Conservation (phyloP, 1,284 basidiomycete genomes). For the Ustilago crameri region DNA sequence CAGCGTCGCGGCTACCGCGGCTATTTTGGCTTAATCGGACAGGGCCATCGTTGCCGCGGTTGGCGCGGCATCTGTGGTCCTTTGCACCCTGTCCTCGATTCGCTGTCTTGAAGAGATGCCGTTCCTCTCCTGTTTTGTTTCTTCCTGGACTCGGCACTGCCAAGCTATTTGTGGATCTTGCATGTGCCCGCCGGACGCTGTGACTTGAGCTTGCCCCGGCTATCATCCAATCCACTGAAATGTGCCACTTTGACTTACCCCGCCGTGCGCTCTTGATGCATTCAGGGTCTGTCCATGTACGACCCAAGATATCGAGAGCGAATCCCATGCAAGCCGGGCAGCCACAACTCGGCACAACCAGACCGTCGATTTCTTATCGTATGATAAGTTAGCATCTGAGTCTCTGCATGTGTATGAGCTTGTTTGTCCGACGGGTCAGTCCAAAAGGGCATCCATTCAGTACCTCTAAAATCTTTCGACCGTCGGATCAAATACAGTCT, state of each 20-base stretch:
- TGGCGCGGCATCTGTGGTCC: conserved; percentile 11
- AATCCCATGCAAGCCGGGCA: no score
- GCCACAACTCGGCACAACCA: neutral
- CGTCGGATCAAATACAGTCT: conserved; percentile 8
- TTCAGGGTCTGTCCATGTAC: no score
- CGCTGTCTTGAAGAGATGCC: neutral
- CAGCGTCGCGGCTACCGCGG: neutral
- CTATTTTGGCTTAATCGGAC: neutral
- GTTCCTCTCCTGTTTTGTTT: neutral
- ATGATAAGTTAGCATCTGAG: no score
- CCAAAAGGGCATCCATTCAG: no score
- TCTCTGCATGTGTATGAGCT: no score
- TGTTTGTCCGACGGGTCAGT: neutral
- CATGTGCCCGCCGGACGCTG: no score
- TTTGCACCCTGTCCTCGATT: conserved; percentile 1
- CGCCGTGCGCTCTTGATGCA: neutral
- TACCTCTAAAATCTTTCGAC: no score
- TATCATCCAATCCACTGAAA: no score
- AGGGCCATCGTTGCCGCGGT: conserved; percentile 7
- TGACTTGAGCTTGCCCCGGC: no score
- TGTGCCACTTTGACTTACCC: neutral
- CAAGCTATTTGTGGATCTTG: neutral
- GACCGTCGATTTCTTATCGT: no score
- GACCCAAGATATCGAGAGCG: no score
- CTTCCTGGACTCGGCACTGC: neutral